Conservation (phyloP, 1,284 basidiomycete species). For the Ceratobasidium sp. region DNA sequence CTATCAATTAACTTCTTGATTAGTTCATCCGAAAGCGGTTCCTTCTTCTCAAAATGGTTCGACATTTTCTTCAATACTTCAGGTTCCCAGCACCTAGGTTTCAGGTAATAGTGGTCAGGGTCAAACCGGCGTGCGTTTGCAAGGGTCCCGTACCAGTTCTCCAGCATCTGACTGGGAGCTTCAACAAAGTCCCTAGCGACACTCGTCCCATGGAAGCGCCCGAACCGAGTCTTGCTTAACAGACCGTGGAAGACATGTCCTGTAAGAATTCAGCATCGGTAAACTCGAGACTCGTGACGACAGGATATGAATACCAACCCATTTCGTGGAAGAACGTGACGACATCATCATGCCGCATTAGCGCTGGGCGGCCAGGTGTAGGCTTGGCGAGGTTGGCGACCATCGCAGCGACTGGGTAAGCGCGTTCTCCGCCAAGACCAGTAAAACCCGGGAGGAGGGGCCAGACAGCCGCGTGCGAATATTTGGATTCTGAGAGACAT, state of each 20-base stretch:
- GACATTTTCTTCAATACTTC: constrained; percentile 80
- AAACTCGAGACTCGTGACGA: background rate
- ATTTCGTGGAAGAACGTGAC: constrained; percentile 59
- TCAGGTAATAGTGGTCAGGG: too few relatives aligned
- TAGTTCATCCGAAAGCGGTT: constrained; percentile 78
- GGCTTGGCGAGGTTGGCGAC: constrained; percentile 89
- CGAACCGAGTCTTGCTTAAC: constrained; percentile 76
- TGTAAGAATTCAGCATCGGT: constrained; percentile 75
- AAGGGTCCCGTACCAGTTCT: constrained; percentile 88
- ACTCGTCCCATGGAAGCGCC: constrained; percentile 83
- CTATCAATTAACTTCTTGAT: constrained; percentile 84
- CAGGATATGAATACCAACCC: constrained; percentile 45
- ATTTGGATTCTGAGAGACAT: constrained; percentile 72
- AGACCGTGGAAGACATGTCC: constrained; percentile 90
- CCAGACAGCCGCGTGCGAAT: constrained; percentile 90
- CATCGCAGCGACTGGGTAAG: constrained; percentile 83
- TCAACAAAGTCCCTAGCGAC: constrained; percentile 88
- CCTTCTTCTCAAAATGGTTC: constrained; percentile 79
- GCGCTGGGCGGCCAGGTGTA: constrained; percentile 80
- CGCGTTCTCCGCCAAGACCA: constrained; percentile 67
- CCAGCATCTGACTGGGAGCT: constrained; percentile 89
- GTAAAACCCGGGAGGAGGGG: constrained; percentile 73
- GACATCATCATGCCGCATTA: constrained; percentile 82
- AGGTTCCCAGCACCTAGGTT: constrained; percentile 81
- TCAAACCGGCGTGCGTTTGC: too few relatives aligned